phyloP scores from a whole-genome alignment of 1,284 basidiomycete genomes.

The Bjerkandera adusta region DNA sequence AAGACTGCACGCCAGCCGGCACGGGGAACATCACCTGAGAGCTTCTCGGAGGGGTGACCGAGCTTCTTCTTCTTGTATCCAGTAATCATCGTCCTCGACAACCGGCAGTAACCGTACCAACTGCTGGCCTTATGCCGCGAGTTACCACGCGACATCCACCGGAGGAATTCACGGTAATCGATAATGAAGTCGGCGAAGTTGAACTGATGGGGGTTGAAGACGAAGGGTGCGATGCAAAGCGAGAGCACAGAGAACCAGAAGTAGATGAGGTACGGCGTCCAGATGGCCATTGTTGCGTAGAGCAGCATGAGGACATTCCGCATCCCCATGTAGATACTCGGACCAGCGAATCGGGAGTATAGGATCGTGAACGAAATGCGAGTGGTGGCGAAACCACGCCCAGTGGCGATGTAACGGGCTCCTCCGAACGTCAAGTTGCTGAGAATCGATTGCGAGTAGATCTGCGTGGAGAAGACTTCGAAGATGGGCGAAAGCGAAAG shows the following conservation, averaged over 20 bases:
- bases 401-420: conserved; percentile 95
- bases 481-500: conserved; percentile 92
- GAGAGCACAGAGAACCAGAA: conserved; percentile 95
- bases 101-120: conserved; percentile 97
- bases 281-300: conserved; percentile 87
- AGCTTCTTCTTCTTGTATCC: conserved; percentile 98
- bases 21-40: conserved; percentile 89
- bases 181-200: conserved; percentile 94
- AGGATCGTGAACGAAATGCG: conserved; percentile 93
- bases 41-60: conserved; percentile 93
- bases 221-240: conserved; percentile 90
- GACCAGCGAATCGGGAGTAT: conserved; percentile 97
- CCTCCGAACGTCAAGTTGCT: conserved; percentile 96
- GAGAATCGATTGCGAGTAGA: conserved; percentile 93
- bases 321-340: conserved; percentile 96
- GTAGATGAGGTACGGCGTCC: conserved; percentile 93
- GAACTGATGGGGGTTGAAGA: conserved; percentile 99
- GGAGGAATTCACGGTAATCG: conserved; percentile 94
- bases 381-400: conserved; percentile 95
- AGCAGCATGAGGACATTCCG: conserved; percentile 86
- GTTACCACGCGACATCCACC: conserved; percentile 98
- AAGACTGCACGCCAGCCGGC: conserved; percentile 86
- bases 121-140: conserved; percentile 93
- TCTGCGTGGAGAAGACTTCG: conserved; percentile 97
- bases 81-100: conserved; percentile 93